A percentile compares a stretch with the other conserved stretches of the same genome.
These are phyloP conservation scores for Talaromyces trachyspermus DNA, from an alignment of 495 filamentous ascomycete species.

Conservation along the genomic window DNA sequence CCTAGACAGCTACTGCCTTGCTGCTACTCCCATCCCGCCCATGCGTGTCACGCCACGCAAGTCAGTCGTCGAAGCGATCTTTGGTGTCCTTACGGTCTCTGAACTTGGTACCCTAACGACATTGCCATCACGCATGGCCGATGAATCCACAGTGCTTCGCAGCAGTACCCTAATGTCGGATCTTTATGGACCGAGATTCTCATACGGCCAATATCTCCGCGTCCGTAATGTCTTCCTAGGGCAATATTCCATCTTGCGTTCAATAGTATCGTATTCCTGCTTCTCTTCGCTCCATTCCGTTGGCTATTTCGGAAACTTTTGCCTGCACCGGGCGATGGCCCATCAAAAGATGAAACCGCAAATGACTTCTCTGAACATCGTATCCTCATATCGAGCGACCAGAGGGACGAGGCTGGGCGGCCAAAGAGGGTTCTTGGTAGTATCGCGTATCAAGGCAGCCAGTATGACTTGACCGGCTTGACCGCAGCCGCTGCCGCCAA, in stretches of 20 bases:
- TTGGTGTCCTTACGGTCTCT: slow-evolving; percentile 55
- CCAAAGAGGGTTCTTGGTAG: slow-evolving; percentile 50
- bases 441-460: slow-evolving; percentile 50
- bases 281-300: slow-evolving; percentile 49
- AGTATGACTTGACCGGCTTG: slow-evolving; percentile 65
- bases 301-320: slow-evolving; percentile 47
- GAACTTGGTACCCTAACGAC: slow-evolving; percentile 63
- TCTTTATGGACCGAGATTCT: slow-evolving; percentile 67
- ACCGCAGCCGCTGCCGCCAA: slow-evolving; percentile 63
- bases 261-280: slow-evolving; percentile 38
- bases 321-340: slow-evolving; percentile 61
- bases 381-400: slow-evolving; percentile 58
- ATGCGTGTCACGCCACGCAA: slow-evolving; percentile 23
- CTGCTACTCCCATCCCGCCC: slow-evolving; percentile 46
- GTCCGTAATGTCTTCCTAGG: slow-evolving; percentile 54
- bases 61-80: slow-evolving; percentile 34
- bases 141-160: slow-evolving; percentile 64
- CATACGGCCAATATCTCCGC: slow-evolving; percentile 60
- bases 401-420: slow-evolving; percentile 24
- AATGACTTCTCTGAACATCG: slow-evolving; percentile 58
- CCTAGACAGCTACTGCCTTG: slow-evolving; percentile 56
- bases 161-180: slow-evolving; percentile 66
- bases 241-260: slow-evolving; percentile 50
- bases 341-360: slow-evolving; percentile 45
- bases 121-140: slow-evolving; percentile 48